Evolutionary conservation across 495 filamentous ascomycete genomes (phyloP).

Genomic region (Filosporella fistucella): DNA sequence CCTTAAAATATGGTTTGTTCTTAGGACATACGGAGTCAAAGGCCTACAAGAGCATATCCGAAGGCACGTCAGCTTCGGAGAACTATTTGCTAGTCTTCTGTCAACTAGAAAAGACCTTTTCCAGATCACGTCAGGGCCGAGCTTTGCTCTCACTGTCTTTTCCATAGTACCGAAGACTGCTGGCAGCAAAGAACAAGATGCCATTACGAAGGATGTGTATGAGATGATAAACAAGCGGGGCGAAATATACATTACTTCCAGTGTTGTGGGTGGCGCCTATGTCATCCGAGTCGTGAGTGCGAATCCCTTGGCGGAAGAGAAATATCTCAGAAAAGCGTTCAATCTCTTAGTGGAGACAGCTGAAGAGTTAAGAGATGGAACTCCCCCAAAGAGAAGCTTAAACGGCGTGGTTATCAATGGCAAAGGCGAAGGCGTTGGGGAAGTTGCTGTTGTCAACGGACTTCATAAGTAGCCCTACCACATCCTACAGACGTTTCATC

Average conservation of each 20-base stretch:
- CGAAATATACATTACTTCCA: slow-evolving; percentile 81
- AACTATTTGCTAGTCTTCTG: slow-evolving; percentile 61
- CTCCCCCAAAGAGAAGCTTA: background rate
- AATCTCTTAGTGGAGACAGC: slow-evolving; percentile 67
- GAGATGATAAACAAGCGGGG: slow-evolving; percentile 71
- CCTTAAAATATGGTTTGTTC: slow-evolving; percentile 96
- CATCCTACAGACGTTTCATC: too few relatives aligned
- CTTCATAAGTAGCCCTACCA: too few relatives aligned
- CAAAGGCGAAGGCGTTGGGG: slow-evolving; percentile 9
- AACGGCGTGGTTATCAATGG: slow-evolving; percentile 8
- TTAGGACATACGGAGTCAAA: slow-evolving; percentile 77
- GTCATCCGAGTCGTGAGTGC: slow-evolving; percentile 74
- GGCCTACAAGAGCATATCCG: slow-evolving; percentile 74
- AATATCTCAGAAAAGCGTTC: slow-evolving; percentile 70
- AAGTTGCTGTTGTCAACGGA: slow-evolving; percentile 5
- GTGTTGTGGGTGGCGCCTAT: slow-evolving; percentile 69
- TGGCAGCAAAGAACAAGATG: slow-evolving; percentile 51
- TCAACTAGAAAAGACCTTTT: slow-evolving; percentile 66
- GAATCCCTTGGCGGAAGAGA: slow-evolving; percentile 63
- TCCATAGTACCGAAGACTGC: slow-evolving; percentile 38
- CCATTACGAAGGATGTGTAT: slow-evolving; percentile 71
- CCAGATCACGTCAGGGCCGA: slow-evolving; percentile 67
- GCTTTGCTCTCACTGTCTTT: slow-evolving; percentile 80
- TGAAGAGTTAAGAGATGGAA: slow-evolving; percentile 44
- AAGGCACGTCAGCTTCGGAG: slow-evolving; percentile 60